Conservation (phyloP, 2,329 filamentous ascomycete species). For the Cercospora brassicicola region DNA sequence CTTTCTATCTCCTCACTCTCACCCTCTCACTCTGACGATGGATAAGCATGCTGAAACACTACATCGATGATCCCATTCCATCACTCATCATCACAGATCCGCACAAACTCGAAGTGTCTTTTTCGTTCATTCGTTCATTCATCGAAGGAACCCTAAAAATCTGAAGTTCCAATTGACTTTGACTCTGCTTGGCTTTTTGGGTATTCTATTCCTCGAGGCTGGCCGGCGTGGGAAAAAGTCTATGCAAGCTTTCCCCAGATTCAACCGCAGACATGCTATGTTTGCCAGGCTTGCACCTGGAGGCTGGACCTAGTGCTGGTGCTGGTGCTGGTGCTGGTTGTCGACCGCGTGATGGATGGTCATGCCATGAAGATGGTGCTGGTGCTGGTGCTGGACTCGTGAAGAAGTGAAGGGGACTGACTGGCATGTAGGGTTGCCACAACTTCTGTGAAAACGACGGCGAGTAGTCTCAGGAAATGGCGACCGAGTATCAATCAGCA, state of each 20-base stretch:
- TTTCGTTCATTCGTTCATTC: no score
- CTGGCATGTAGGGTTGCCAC: no score
- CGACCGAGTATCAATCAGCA: no score
- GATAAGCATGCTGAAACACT: not conserved
- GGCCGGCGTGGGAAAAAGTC: not conserved
- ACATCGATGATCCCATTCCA: not conserved
- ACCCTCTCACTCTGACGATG: not conserved
- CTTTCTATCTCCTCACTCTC: not conserved
- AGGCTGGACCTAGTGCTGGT: not conserved
- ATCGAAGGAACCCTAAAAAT: not conserved
- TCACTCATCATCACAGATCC: no score
- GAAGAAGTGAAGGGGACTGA: no score
- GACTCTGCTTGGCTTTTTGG: not conserved
- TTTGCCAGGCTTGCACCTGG: not conserved
- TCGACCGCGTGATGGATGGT: not conserved
- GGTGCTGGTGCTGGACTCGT: not conserved
- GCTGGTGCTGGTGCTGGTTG: not conserved
- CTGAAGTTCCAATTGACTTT: not conserved
- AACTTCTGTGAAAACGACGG: no score
- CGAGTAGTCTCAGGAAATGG: no score
- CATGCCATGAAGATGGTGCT: no score
- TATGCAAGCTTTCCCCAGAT: not conserved
- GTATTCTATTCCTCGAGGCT: not conserved
- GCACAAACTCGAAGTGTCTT: no score
- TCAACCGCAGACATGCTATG: not conserved